Evolutionary conservation across 805 yeast species (phyloP), one percentile per base, ranked within the genome.

Genomic region (Monosporozyma solicola): DNA sequence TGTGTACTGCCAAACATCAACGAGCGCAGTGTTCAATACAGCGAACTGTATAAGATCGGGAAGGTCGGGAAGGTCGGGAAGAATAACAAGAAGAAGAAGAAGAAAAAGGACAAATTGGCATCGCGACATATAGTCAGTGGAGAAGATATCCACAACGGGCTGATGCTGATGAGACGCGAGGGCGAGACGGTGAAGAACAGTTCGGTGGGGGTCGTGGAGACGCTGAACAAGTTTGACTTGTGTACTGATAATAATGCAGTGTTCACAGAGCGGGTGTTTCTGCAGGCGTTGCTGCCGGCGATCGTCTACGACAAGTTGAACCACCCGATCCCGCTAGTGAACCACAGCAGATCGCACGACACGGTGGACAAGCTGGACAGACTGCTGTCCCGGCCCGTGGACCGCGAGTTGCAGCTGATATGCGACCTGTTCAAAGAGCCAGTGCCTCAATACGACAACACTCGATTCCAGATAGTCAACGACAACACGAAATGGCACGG

Each of bases 171-270:
- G 52, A 52, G 53, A 22, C 39, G 47, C 24, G 46, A 41, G 4
- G 39, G 43, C 3, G 3, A 25, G 3, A 16, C 5, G 13, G 47
- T 33, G 0, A 25, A 45, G n/a, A 55, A 57, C 1, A 27, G 54
- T 7, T 57, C 52, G 16, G 56, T 53, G 25, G 45, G 39, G 22
- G 47, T 55, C n/a, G 33, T 59, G 4, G 51, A 51, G 31, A 60
- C 63, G 8, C 33, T 64, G 27, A 48, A 55, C 20, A 65, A 65
- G 48, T 66, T 59, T 45, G 52, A 62, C n/a, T 51, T 66, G 47
- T 55, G 22, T 57, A 53, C 32, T 20, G 20, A 20, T 20, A 41
- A 3, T 1, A n/a, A n/a, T n/a, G n/a, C 10, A 9, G 37, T n/a
- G 5, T 41, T 41, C 22, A 11, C 22, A 4, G 45, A 41, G 25